Base-by-base conservation (phyloP, 306 rosid genomes). In the Dryas alaskensis region DNA sequence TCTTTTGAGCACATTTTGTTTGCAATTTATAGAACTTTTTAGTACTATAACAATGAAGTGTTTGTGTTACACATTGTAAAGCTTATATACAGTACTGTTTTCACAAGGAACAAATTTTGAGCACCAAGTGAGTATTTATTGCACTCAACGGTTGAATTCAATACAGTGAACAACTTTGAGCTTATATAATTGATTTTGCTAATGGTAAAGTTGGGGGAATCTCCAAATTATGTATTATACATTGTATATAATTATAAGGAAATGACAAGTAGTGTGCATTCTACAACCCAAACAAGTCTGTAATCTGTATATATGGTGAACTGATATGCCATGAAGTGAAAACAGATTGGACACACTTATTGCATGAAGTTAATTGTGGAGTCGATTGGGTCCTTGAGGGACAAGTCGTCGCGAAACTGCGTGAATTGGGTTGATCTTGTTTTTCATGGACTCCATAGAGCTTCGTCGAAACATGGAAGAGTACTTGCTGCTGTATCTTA, bases 341-440 rank as follows among this genome's bases (percentile, higher is more conserved):
- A 63, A 53, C 8, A 73, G 27, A 62, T 7, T 10, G 48, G 50
- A 22, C 6, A 27, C 13, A 31, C 37, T 63, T 19, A 0, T 10
- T 37, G 40, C 44, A 19, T 72, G 16, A 52, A 78, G 59, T 82
- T 79, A 90, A 75, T 90, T 88, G 70, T 90, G 97, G 69, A 90
- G 97, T 50, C 78, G 96, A 76, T 90, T 88, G 65, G 96, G 92
- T 65, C 96, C 96, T 72, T 72, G 55, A 3, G 93, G 92, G 51
- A 90, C 89, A 49, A 31, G 45, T 27, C 81, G 51, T 59, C 7
- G 92, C 10, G 92, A 91, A 82, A 88, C 87, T 6, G 60, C 73
- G 60, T 83, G 96, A 73, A 85, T 72, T 59, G 70, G 67, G 73
- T 69, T 63, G 62, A 46, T 67, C 82, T 73, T 77, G 9, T 27